These are phyloP conservation scores for Rutidosis leptorrhynchoides DNA, from an alignment of 129 eudicot species.

Conservation along the genomic window DNA sequence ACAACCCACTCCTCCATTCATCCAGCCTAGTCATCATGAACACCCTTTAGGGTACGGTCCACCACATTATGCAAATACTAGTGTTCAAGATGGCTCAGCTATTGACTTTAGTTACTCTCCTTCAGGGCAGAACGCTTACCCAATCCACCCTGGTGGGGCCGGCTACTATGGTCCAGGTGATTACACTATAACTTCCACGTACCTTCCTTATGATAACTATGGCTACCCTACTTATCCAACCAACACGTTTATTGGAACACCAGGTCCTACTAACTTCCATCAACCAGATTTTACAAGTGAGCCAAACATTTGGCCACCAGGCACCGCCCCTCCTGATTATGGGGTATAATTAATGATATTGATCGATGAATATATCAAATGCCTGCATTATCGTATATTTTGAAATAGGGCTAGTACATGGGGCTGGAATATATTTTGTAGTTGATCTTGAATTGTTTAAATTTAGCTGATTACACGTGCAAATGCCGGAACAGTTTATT, in stretches of 20 bases:
- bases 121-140: slow-evolving; percentile 1
- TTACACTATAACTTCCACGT: neutral
- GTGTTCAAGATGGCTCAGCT: slow-evolving; percentile 9
- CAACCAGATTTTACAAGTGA: slow-evolving; percentile 18
- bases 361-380: neutral
- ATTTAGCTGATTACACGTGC: too few relatives aligned
- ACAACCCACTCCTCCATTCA: neutral
- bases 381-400: neutral
- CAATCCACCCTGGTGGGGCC: slow-evolving; percentile 11
- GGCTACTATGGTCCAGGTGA: slow-evolving; percentile 7
- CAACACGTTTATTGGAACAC: neutral
- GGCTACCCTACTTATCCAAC: neutral
- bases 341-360: slow-evolving; percentile 19
- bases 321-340: slow-evolving; percentile 21
- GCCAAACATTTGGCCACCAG: slow-evolving; percentile 30
- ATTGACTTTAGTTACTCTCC: neutral
- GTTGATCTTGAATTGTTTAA: slow-evolving; percentile 24
- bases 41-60: slow-evolving; percentile 5
- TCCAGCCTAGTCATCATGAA: slow-evolving; percentile 20
- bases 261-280: neutral
- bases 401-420: neutral
- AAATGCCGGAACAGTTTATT: slow-evolving; percentile 70
- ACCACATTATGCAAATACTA: slow-evolving; percentile 5
- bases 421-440: neutral
- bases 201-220: slow-evolving; percentile 5